A percentile compares a stretch with the other conserved stretches of the same genome.
Conservation (phyloP, 331 rosid species). For the Acacia pycnantha region DNA sequence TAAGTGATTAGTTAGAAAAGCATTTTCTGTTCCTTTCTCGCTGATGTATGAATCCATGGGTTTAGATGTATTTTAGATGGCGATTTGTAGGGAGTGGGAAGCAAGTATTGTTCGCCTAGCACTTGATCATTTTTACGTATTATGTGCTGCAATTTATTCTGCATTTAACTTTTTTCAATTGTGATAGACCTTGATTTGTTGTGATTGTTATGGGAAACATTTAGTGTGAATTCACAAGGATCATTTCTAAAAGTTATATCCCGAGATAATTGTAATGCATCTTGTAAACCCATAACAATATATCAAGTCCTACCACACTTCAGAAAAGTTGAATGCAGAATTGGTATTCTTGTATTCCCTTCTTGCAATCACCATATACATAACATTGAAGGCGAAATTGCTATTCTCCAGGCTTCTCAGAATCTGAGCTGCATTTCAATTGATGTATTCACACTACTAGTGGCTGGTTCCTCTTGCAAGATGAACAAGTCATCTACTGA, state of each 20-base stretch:
- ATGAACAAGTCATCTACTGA: conserved; percentile 63
- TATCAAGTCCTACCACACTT: background rate
- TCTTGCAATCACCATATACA: too few relatives aligned
- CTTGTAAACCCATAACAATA: background rate
- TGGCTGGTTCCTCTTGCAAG: conserved; percentile 38
- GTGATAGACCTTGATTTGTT: background rate
- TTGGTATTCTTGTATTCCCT: too few relatives aligned
- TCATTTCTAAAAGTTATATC: background rate
- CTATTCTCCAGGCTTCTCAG: conserved; percentile 52
- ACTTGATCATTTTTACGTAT: background rate
- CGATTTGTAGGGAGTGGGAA: background rate
- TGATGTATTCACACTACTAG: conserved; percentile 52
- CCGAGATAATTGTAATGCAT: background rate
- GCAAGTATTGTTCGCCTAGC: background rate
- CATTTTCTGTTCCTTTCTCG: background rate
- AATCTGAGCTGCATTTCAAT: conserved; percentile 21
- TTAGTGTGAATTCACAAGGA: background rate
- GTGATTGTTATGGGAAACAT: background rate
- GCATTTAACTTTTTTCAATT: background rate
- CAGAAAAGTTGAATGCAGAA: background rate
- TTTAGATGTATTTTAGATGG: too few relatives aligned
- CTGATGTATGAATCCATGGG: background rate
- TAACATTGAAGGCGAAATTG: conserved; percentile 21
- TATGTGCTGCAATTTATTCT: background rate
- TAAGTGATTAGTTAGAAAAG: background rate